These are phyloP conservation scores for Suhomyces panamericanus DNA, from an alignment of 1,139 yeast genomes.

Conservation along the genomic window DNA sequence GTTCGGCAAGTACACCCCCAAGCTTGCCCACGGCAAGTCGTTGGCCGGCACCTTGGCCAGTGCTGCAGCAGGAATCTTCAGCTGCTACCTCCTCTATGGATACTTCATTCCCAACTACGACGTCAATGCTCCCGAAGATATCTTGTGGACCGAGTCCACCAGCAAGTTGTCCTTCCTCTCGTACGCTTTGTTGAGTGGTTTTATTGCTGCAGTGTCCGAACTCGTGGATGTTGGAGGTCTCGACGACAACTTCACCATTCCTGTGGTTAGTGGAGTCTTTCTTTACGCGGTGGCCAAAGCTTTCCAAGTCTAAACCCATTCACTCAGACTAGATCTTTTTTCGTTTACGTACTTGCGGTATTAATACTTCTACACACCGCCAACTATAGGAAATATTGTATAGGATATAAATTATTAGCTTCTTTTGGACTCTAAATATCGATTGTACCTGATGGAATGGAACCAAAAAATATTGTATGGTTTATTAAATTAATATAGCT, in stretches of 20 bases:
- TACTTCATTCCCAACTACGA: slow-evolving; percentile 59
- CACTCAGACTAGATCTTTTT: background rate
- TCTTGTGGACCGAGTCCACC: slow-evolving; percentile 63
- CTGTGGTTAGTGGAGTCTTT: slow-evolving; percentile 73
- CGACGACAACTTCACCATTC: slow-evolving; percentile 94
- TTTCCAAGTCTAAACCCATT: slow-evolving; percentile 6
- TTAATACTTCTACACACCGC: background rate
- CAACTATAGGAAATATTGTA: background rate
- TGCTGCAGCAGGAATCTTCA: slow-evolving; percentile 64
- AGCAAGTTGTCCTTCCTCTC: slow-evolving; percentile 54
- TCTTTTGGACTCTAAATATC: slow-evolving; percentile 11
- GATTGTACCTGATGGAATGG: too few species aligned
- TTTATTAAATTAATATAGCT: too few species aligned
- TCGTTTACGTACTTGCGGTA: slow-evolving; percentile 1
- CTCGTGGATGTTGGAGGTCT: slow-evolving; percentile 69
- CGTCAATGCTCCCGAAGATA: slow-evolving; percentile 53
- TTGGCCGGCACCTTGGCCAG: slow-evolving; percentile 91
- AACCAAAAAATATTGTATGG: too few species aligned
- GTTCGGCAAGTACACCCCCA: slow-evolving; percentile 82
- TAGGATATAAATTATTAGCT: slow-evolving; percentile 1
- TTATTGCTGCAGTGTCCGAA: slow-evolving; percentile 84
- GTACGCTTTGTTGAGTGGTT: slow-evolving; percentile 66
- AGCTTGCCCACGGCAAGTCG: slow-evolving; percentile 69
- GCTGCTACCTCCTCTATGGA: slow-evolving; percentile 70
- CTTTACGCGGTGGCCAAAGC: slow-evolving; percentile 46